phyloP scores from a whole-genome alignment of 495 filamentous ascomycete species.

The Cenococcum geophilum region DNA sequence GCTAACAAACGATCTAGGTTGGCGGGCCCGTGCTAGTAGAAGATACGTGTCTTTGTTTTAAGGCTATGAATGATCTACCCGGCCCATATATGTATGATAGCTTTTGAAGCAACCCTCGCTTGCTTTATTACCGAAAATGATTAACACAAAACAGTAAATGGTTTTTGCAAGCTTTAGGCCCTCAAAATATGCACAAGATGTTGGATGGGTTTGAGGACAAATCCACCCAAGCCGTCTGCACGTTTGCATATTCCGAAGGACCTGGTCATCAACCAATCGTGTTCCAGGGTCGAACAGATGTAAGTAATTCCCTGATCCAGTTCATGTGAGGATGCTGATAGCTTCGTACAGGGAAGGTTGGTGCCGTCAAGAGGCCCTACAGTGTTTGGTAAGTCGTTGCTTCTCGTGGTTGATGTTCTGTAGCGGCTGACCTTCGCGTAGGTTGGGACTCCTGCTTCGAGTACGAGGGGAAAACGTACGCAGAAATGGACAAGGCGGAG shows the following conservation, averaged over 20 bases:
- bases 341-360: constrained; percentile 55
- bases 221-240: constrained; percentile 86
- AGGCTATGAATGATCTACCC: constrained; percentile 80
- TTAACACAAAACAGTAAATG: constrained; percentile 62
- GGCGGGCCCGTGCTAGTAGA: constrained; percentile 87
- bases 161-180: constrained; percentile 78
- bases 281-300: constrained; percentile 77
- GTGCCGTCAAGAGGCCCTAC: constrained; percentile 67
- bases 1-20: constrained; percentile 46
- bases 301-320: constrained; percentile 14
- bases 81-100: constrained; percentile 85
- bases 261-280: constrained; percentile 79
- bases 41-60: constrained; percentile 91
- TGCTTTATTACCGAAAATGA: background rate
- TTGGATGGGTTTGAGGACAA: constrained; percentile 87
- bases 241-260: constrained; percentile 84
- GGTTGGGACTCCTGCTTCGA: constrained; percentile 98
- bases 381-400: constrained; percentile 65
- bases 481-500: constrained; percentile 86
- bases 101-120: background rate
- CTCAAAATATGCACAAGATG: constrained; percentile 80
- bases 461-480: constrained; percentile 88
- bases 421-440: constrained; percentile 18
- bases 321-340: constrained; percentile 32
- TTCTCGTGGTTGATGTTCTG: background rate